A percentile compares a stretch with the other conserved stretches of the same genome.
Conservation (phyloP, 2,329 filamentous ascomycete genomes). For the Fusarium sp. region DNA sequence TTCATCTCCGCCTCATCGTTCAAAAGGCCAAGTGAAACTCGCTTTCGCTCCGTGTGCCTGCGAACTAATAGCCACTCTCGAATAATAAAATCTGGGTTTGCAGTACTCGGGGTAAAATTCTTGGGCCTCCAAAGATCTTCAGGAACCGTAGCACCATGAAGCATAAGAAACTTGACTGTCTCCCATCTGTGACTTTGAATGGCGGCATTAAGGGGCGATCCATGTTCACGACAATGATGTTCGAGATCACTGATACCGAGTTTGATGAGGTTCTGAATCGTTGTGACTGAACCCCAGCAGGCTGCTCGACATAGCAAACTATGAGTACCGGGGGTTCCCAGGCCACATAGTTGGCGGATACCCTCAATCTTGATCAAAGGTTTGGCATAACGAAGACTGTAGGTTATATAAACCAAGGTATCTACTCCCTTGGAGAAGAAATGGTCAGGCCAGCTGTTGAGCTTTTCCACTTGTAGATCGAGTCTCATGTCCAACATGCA, state of each 20-base stretch:
- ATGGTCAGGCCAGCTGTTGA: not conserved
- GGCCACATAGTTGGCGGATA: not conserved
- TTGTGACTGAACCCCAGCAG: not conserved
- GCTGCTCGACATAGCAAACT: not conserved
- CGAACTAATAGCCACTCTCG: not conserved
- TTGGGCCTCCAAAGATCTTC: not conserved
- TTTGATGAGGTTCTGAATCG: not conserved
- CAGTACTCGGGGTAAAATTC: accelerated
- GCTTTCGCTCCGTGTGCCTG: not conserved
- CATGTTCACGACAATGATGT: not conserved
- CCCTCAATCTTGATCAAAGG: not conserved
- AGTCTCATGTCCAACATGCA: not conserved
- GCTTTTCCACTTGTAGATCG: not conserved
- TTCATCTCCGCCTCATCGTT: not conserved
- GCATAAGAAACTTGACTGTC: not conserved
- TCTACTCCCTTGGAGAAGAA: not conserved
- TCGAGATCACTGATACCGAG: not conserved
- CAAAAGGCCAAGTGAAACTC: not conserved
- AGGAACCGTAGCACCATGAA: not conserved
- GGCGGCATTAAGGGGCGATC: not conserved
- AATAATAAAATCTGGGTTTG: not conserved
- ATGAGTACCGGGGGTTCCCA: not conserved
- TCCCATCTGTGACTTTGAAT: not conserved
- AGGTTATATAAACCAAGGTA: accelerated
- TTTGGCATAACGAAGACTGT: not conserved